Base-by-base conservation (phyloP, 2,329 filamentous ascomycete genomes). In the Catunica adiposa region DNA sequence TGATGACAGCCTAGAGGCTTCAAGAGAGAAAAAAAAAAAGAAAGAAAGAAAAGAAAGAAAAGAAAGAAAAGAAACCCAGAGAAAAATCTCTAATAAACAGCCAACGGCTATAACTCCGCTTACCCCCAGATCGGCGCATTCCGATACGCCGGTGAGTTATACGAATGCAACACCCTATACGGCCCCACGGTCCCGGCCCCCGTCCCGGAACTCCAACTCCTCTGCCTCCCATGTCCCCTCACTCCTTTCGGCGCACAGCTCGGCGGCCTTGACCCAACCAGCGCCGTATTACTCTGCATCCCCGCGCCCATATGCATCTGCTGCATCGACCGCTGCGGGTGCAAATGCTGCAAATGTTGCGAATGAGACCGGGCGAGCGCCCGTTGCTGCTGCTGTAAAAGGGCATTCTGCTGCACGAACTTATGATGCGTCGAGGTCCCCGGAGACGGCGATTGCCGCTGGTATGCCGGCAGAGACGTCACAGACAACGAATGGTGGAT, bases 141-240 rank as follows among this genome's bases (percentile, higher is more conserved):
- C 26, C 70, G 70, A 61, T 80, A 79, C 4, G 76, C 74, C 3
- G 76, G 76, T 3, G 76, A 77, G 62, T 78, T 77, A 61, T 79
- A 78, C 64, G 75, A 79, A 64, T 79, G 77, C 7, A 79, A 66
- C 9, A 79, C 68, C 1, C 76, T 73, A 58, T 74, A 79, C 7
- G 73, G 74, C 11, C 65, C 61, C 51, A 34, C 59, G 59, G 29
- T 44, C n/a, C 54, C 57, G 5, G 44, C 25, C 9, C 51, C 51
- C n/a, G 37, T 55, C 50, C 63, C 57, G 17, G 64, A 63, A 37
- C 66, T 67, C 42, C 65, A 61, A 59, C 70, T 73, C 40, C 66
- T 65, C 59, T 70, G 68, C 20, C 69, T 66, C 53, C 62, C 55
- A 54, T 73, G 71, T n/a, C 62, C 61, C 22, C 6, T 25, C 6